Conservation (phyloP, 2,329 filamentous ascomycete species). For the Ascochyta pisi region DNA sequence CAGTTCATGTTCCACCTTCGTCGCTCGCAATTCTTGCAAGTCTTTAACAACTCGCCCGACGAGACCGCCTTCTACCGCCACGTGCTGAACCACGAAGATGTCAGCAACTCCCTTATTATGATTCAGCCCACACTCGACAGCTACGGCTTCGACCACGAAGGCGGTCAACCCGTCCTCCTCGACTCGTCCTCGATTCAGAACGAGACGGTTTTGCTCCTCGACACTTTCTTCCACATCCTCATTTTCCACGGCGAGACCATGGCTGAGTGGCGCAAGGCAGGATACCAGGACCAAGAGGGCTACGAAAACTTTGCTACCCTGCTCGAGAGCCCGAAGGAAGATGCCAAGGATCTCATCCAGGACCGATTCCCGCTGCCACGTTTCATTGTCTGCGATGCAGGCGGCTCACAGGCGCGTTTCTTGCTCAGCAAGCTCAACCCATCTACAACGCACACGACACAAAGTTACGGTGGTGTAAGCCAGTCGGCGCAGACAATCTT, state of each 20-base stretch:
- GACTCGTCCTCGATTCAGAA: constrained; percentile 97
- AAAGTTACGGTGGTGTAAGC: constrained; percentile 86
- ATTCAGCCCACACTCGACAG: constrained; percentile 97
- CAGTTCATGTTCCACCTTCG: constrained; percentile 99
- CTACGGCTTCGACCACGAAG: constrained; percentile 96
- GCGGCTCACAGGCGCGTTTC: constrained; percentile 96
- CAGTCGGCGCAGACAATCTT: constrained; percentile 97
- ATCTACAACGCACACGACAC: constrained; percentile 93
- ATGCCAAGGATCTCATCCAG: constrained; percentile 95
- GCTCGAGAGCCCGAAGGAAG: constrained; percentile 92
- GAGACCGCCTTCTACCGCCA: constrained; percentile 99
- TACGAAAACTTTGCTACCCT: constrained; percentile 94
- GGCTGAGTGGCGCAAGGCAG: constrained; percentile 96
- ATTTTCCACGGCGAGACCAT: constrained; percentile 99
- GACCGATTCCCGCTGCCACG: constrained; percentile 97
- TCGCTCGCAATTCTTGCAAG: constrained; percentile 95
- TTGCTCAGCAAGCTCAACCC: constrained; percentile 96
- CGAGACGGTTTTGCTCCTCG: constrained; percentile 89
- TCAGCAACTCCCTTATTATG: constrained; percentile 96
- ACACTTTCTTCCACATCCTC: constrained; percentile 99
- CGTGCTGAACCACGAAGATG: constrained; percentile 95
- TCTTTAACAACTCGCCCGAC: constrained; percentile 99
- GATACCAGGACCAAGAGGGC: constrained; percentile 96
- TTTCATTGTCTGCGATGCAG: constrained; percentile 98
- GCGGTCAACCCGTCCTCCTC: constrained; percentile 88